phyloP scores from a whole-genome alignment of 1,284 basidiomycete species.

The Prillingera fragicola region DNA sequence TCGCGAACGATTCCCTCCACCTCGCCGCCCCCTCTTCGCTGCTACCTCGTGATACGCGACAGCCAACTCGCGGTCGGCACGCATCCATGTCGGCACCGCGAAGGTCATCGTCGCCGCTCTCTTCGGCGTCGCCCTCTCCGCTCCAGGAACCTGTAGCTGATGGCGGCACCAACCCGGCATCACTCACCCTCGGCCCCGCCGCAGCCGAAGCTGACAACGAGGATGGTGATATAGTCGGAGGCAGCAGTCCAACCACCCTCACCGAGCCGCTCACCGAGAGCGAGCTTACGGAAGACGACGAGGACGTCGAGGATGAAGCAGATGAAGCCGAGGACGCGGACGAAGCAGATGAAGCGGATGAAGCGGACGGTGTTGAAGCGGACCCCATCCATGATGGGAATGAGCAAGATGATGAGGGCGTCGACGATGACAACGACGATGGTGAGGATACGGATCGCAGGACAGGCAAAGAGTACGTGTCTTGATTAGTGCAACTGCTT shows the following conservation, averaged over 20 bases:
- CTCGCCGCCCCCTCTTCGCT: too few relatives aligned
- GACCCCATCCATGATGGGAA: constrained; percentile 1
- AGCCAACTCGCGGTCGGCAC: not conserved
- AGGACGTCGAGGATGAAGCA: constrained; percentile 8
- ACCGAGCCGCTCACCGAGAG: constrained; percentile 21
- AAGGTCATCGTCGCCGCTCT: constrained; percentile 19
- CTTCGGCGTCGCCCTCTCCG: constrained; percentile 19
- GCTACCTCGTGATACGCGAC: too few relatives aligned
- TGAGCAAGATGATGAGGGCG: constrained; percentile 4
- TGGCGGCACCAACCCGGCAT: not conserved
- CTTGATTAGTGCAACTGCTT: not conserved
- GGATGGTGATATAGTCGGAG: constrained; percentile 13
- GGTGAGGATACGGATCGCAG: not conserved
- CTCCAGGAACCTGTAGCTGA: constrained; percentile 9
- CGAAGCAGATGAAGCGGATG: constrained; percentile 9
- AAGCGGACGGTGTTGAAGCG: constrained; percentile 2
- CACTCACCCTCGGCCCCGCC: constrained; percentile 11
- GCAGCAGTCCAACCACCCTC: constrained; percentile 21
- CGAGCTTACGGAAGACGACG: constrained; percentile 26
- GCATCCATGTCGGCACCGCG: constrained; percentile 17
- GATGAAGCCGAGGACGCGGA: constrained; percentile 3
- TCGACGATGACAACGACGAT: constrained; percentile 2
- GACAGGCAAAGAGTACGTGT: not conserved
- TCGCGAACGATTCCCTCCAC: too few relatives aligned
- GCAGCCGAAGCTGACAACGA: not conserved